These are phyloP conservation scores for Eucalyptus shirleyi DNA, from an alignment of 345 rosid genomes.

Conservation along the genomic window DNA sequence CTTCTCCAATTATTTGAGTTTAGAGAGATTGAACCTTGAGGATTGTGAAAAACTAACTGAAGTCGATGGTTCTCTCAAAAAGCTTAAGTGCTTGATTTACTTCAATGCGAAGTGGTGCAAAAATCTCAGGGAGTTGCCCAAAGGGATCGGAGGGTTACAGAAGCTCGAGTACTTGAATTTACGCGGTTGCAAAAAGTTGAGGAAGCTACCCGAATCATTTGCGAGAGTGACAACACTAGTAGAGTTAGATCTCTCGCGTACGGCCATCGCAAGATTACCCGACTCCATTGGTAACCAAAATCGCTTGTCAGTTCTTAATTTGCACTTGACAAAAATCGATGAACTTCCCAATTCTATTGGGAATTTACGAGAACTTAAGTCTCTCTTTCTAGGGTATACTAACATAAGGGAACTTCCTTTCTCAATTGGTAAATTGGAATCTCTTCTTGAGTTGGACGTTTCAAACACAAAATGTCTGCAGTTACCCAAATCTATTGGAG, in stretches of 20 bases:
- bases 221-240: not conserved
- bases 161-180: not conserved
- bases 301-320: fast-evolving
- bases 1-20: not conserved
- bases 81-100: not conserved
- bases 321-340: fast-evolving
- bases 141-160: not conserved
- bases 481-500: not conserved
- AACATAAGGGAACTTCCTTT: not conserved
- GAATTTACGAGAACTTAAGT: not conserved
- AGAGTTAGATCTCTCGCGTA: not conserved
- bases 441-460: not conserved
- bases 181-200: fast-evolving
- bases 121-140: not conserved
- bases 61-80: constrained; percentile 8
- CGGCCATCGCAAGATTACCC: not conserved
- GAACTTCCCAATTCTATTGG: not conserved
- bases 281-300: not conserved
- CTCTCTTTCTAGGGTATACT: fast-evolving
- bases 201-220: not conserved
- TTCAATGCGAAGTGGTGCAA: fast-evolving
- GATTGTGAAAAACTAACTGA: not conserved
- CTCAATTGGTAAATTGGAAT: not conserved
- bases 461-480: not conserved
- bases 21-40: constrained; percentile 6